Evolutionary conservation across 176 grass and related monocot genomes (phyloP), one percentile per base, ranked within the genome.

Genomic region (Themeda triandra): DNA sequence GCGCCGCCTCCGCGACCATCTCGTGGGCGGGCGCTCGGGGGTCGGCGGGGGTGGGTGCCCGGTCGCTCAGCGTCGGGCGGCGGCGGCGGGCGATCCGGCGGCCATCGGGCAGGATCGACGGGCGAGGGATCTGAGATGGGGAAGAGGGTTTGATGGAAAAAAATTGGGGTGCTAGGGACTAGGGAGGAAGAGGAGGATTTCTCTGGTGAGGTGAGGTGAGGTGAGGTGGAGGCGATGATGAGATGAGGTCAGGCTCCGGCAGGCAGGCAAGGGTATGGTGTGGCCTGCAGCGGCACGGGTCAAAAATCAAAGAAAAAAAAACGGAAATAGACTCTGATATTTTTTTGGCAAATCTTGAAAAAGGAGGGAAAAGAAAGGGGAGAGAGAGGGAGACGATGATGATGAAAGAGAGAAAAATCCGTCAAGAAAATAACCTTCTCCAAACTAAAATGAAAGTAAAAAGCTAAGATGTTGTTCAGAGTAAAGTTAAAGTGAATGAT

Each of bases 171-270:
- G n/a, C 71, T 44, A 73, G 24, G 71, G 58, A 62, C n/a, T 27
- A 27, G 58, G 58, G 41, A 73, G 69, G 69, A 13, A 12, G 24
- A 14, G 12, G 15, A 73, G 25, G 70, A 73, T 73, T 74, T 74
- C 71, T 74, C 72, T 75, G 73, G 73, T 75, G 73, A 75, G 71
- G 71, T 54, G 73, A 71, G 80, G 75, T 60, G 80, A 71, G 79
- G 78, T 80, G 19, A 35, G 30, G 51, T 44, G 33, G 72, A 63
- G 59, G 74, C 35, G 77, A 64, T 12, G 79, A 78, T 46, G 48
- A 71, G 80, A 80, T 60, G 80, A 71, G 79, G 78, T 80, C 28
- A 35, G 28, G 45, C 41, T 17, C 18, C 2, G 51, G 51, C 19
- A 53, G 40, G 40, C 27, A 19, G 17, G 48, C 48, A 18, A 5